Base-by-base conservation (phyloP, 371 early-diverging fungal genomes). In the Neoconidiobolus thromboides region DNA sequence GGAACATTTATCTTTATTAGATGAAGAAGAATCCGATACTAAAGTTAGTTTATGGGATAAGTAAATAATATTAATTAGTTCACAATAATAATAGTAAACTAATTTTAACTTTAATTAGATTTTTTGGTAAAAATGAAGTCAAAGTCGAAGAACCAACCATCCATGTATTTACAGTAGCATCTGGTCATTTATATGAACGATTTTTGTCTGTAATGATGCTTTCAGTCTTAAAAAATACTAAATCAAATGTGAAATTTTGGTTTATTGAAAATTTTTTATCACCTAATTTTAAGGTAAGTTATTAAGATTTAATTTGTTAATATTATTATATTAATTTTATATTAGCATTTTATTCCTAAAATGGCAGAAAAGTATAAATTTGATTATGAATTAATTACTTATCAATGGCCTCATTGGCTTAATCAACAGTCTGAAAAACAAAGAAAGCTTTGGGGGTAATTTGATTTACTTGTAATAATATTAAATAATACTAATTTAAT, bases 281-380 rank as follows among this genome's bases (percentile, higher is more conserved):
- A 1, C 95, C 96, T 1, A 80, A 83, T 1, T 94, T 94, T 74
- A 92, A 26, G 26, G 26, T 26, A 26, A 26, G 26, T 87, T 0
- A 93, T 94, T 58, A 96, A 93, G 70, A 93, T 96, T 65, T 94
- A 94, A 94, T 81, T 96, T 64, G 91, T 96, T 67, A 91, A 90
- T 64, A 91, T 93, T 75, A 94, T 96, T 65, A 70, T 94, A 64
- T 91, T 92, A 1, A 94, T 95, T 1, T 80, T 83, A 1, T 94
- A 93, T 74, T 91, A 84, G 83, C 77, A 86, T 42, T 91, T 91
- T 62, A 74, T 96, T 4, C 93, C 94, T n/a, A 73, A 83, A 43
- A 75, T 93, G 75, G 86, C 94, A 1, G 68, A 82, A 55, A 75
- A 78, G 63, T 86, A 84, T 64, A 77, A 75, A 7, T 94, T 96